A percentile compares a stretch with the other conserved stretches of the same genome.
phyloP scores from a whole-genome alignment of 2,329 filamentous ascomycete species.

The Colletotrichum sp. region DNA sequence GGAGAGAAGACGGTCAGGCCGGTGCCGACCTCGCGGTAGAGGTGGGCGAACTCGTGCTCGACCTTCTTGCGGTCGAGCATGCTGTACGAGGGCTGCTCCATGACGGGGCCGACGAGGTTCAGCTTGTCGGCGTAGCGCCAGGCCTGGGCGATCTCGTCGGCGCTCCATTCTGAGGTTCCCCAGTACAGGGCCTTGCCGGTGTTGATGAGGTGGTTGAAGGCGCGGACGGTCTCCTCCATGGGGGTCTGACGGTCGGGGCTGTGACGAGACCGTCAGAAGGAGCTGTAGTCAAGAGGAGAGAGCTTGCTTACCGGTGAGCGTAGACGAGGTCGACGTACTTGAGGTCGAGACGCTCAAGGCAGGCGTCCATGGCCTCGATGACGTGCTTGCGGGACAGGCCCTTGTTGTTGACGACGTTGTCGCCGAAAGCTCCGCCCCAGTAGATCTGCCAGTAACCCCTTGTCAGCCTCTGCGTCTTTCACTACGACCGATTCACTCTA shows the following conservation, averaged over 20 bases:
- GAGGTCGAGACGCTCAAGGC: conserved; percentile 61
- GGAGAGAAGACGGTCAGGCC: conserved; percentile 70
- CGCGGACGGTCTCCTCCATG: conserved; percentile 73
- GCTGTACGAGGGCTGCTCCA: conserved; percentile 73
- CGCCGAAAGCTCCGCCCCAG: conserved; percentile 65
- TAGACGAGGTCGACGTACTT: conserved; percentile 73
- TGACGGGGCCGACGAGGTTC: conserved; percentile 64
- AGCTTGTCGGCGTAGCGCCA: conserved; percentile 65
- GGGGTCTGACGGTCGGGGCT: conserved; percentile 67
- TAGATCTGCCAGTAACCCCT: conserved; percentile 52
- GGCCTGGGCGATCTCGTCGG: conserved; percentile 68
- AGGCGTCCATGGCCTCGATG: conserved; percentile 67
- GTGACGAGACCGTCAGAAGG: neutral
- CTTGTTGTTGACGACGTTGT: conserved; percentile 68
- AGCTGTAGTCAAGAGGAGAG: no score
- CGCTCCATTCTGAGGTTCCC: conserved; percentile 73
- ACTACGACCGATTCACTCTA: neutral
- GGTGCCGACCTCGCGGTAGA: conserved; percentile 64
- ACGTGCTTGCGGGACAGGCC: conserved; percentile 74
- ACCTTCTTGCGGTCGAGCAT: conserved; percentile 65
- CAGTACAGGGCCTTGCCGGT: conserved; percentile 73
- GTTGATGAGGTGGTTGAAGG: conserved; percentile 74
- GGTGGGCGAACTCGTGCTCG: conserved; percentile 65
- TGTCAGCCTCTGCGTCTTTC: neutral
- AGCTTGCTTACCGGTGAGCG: conserved; percentile 62